Evolutionary conservation across 1,284 basidiomycete species (phyloP).

Genomic region (Anthracocystis setariae): DNA sequence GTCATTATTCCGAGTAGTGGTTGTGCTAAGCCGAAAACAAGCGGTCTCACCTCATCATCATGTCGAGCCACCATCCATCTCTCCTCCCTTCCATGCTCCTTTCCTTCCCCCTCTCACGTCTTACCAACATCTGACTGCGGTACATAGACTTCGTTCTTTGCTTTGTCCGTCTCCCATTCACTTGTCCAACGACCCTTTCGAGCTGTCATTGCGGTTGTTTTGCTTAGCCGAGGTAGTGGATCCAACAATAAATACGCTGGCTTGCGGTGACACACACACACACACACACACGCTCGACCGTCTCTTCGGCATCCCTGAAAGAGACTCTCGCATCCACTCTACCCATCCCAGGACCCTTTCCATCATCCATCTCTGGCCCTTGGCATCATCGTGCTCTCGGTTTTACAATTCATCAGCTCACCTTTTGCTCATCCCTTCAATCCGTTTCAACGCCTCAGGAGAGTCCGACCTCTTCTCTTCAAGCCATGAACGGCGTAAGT

Average conservation of each 20-base stretch:
- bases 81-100: neutral
- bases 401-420: neutral
- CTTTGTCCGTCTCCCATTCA: neutral
- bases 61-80: neutral
- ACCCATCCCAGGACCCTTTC: neutral
- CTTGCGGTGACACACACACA: neutral
- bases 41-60: neutral
- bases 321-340: neutral
- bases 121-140: neutral
- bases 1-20: neutral
- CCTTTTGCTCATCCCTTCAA: neutral
- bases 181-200: neutral
- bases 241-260: constrained; percentile 7
- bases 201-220: neutral
- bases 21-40: constrained; percentile 19
- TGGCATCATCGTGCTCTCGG: no score
- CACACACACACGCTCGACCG: no score
- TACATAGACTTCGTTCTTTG: neutral
- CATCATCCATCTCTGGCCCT: constrained; percentile 6
- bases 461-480: constrained; percentile 31
- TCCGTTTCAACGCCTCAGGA: no score
- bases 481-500: constrained; percentile 39
- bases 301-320: no score
- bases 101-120: neutral
- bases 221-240: neutral